Evolutionary conservation across 441 rosid genomes (phyloP), one percentile per base, ranked within the genome.

Genomic region (Mallotus japonicus): DNA sequence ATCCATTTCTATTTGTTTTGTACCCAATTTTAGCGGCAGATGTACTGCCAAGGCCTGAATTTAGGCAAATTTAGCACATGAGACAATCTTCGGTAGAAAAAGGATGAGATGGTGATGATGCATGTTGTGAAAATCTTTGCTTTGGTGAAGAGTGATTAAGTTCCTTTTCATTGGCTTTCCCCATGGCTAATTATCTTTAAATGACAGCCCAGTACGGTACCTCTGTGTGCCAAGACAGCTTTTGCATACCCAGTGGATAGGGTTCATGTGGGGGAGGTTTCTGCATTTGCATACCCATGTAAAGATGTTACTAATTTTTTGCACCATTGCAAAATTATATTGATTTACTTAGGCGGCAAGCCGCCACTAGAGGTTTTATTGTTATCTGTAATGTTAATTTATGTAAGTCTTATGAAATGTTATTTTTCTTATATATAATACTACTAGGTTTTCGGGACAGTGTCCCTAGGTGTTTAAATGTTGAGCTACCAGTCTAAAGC

Each of bases 281-380:
- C 13, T 5, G 6, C 15, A 51, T 53, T 34, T 51, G 13, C 65
- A 19, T 75, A 24, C 66, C 14, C 13, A 53, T 77, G 71, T 12
- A 19, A 50, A 51, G 58, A 67, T 73, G 62, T 11, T 74, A 34
- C 40, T 5, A 44, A 6, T 62, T 72, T 67, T 55, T 78, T 76
- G 72, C 65, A 32, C 28, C 10, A 55, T 51, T 46, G 14, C 55
- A 16, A 24, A 55, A 63, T 62, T 34, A 66, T 62, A 20, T 20
- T 22, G 40, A 34, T 51, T 14, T 61, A 7, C 8, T 49, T 12
- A 47, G 58, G 34, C 49, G 4, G n/a, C 59, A 68, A 11, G 20
- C 13, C 20, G n/a, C n/a, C n/a, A 40, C 13, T 69, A 3, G 51
- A 69, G 28, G n/a, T 57, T 3, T 3, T 5, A 34, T 34, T 34